Conservation (phyloP, 78 protist species). For the Thecamonas trahens region DNA sequence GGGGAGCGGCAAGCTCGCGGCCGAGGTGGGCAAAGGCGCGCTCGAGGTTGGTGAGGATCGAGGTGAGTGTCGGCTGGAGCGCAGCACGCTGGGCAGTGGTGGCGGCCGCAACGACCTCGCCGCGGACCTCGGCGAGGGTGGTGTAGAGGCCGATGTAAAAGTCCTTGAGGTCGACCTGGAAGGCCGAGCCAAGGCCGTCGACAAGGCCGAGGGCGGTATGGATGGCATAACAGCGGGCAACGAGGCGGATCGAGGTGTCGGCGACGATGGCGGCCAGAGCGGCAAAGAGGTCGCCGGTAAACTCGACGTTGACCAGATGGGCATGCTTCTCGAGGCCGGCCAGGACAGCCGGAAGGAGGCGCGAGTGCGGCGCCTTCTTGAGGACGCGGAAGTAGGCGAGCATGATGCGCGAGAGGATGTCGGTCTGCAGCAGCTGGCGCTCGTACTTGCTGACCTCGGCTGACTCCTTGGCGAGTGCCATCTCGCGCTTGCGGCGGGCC, state of each 20-base stretch:
- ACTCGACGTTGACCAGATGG: conserved; percentile 51
- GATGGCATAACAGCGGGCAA: background rate
- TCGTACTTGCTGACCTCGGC: background rate
- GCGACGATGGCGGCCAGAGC: conserved; percentile 1
- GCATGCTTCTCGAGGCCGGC: conserved; percentile 38
- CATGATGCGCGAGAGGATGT: conserved; percentile 20
- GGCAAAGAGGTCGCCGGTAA: conserved; percentile 33
- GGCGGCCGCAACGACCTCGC: too few species aligned
- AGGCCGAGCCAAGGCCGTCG: conserved; percentile 1
- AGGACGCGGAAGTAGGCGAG: conserved; percentile 41
- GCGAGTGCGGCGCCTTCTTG: conserved; percentile 19
- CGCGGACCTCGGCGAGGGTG: background rate
- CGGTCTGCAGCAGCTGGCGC: conserved; percentile 1
- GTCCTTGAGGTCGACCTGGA: conserved; percentile 13
- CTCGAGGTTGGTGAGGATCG: too few species aligned
- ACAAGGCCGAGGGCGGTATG: background rate
- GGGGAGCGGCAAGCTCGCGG: too few species aligned
- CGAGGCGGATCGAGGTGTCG: background rate
- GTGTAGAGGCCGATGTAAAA: conserved; percentile 8
- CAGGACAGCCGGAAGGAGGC: conserved; percentile 16
- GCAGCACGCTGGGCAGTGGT: too few species aligned
- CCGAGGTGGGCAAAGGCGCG: too few species aligned
- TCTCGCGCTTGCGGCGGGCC: conserved; percentile 1
- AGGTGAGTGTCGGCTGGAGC: too few species aligned
- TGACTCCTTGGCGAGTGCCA: background rate